These are phyloP conservation scores for Exserohilum turcica DNA, from an alignment of 2,329 filamentous ascomycete genomes.

Conservation along the genomic window DNA sequence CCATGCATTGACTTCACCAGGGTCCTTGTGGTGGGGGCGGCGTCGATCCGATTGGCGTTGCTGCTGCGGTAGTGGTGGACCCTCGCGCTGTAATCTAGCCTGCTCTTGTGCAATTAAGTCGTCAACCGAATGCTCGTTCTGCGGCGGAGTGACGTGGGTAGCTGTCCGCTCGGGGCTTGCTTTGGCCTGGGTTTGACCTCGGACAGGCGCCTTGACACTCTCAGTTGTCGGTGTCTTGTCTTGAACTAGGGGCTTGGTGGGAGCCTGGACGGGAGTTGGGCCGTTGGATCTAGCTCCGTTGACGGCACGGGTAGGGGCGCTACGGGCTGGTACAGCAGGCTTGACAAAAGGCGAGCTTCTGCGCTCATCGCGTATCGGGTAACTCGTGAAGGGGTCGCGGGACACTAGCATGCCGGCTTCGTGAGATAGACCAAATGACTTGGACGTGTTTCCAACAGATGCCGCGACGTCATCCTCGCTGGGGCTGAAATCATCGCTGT, in stretches of 20 bases:
- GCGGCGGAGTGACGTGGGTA: conserved; percentile 1
- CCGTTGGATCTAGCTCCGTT: conserved; percentile 4
- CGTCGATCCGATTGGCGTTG: conserved; percentile 6
- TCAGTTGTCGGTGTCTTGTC: conserved; percentile 2
- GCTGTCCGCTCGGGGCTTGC: not conserved
- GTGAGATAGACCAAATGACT: conserved; percentile 42
- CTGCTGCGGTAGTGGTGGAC: conserved; percentile 14
- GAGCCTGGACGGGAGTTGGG: conserved; percentile 4
- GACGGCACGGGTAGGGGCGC: conserved; percentile 1
- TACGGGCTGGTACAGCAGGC: conserved; percentile 4
- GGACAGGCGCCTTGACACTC: conserved; percentile 1
- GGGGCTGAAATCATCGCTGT: conserved; percentile 24
- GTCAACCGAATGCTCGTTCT: conserved; percentile 17
- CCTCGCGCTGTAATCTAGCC: conserved; percentile 21
- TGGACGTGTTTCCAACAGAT: conserved; percentile 36
- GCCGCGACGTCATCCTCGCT: conserved; percentile 30
- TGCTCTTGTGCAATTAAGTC: conserved; percentile 27
- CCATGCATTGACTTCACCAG: conserved; percentile 25
- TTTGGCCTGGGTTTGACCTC: not conserved
- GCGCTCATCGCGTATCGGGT: conserved; percentile 2
- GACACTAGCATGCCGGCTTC: conserved; percentile 41
- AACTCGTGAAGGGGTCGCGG: conserved; percentile 5
- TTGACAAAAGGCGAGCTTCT: conserved; percentile 6
- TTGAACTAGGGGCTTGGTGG: not conserved
- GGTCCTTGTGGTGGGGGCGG: conserved; percentile 12